phyloP scores from a whole-genome alignment of 768 basidiomycete genomes.

The Trametes meyenii region DNA sequence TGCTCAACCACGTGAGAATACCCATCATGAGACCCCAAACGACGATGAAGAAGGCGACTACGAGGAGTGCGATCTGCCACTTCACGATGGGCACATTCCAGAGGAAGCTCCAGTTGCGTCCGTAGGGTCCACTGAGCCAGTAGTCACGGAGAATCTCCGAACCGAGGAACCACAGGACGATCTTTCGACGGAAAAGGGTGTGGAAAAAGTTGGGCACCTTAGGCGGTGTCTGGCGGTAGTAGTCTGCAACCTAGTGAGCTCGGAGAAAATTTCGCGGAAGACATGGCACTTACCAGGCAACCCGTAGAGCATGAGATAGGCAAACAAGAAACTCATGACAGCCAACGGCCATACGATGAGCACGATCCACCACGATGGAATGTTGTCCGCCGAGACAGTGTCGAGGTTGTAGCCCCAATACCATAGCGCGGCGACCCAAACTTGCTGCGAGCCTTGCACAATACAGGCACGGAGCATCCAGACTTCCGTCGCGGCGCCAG shows the following conservation, averaged over 20 bases:
- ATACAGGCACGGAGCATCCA: constrained; percentile 92
- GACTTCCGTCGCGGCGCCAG: constrained; percentile 92
- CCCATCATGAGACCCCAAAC: constrained; percentile 80
- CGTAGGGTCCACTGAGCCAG: constrained; percentile 89
- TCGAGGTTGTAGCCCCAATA: constrained; percentile 91
- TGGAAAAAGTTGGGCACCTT: constrained; percentile 92
- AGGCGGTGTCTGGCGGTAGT: constrained; percentile 90
- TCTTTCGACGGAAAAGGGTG: constrained; percentile 87
- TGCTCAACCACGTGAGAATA: constrained; percentile 83
- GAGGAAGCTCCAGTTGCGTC: constrained; percentile 93
- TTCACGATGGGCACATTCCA: constrained; percentile 84
- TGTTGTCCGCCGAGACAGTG: constrained; percentile 48
- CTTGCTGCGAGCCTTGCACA: constrained; percentile 93
- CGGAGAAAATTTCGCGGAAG: background rate
- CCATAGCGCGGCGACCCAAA: constrained; percentile 96
- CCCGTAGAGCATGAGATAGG: constrained; percentile 83
- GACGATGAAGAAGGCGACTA: constrained; percentile 82
- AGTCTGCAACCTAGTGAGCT: constrained; percentile 50
- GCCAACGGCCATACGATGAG: constrained; percentile 82
- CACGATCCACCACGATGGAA: constrained; percentile 85
- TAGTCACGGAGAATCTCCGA: constrained; percentile 92
- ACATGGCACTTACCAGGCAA: constrained; percentile 64
- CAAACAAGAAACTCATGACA: constrained; percentile 72
- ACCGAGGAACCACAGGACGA: constrained; percentile 94
- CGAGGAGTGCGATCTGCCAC: constrained; percentile 80